Conservation (phyloP, 768 basidiomycete species). For the Kwoniella heveanensis region DNA sequence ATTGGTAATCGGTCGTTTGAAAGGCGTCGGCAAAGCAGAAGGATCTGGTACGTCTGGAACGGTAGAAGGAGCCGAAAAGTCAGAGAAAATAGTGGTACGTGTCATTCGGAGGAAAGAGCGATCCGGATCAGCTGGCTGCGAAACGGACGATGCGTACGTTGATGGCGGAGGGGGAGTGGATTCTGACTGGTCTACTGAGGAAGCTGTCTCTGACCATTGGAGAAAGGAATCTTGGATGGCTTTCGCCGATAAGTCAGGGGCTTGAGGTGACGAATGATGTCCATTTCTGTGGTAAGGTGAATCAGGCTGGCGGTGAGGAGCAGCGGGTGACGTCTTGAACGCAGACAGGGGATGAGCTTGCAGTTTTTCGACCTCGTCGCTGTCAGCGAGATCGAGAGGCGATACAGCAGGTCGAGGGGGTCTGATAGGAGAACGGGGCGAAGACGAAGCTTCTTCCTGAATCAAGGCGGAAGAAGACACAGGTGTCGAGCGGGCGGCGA, state of each 20-base stretch:
- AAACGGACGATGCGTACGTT: constrained; percentile 5
- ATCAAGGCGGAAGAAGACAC: neutral
- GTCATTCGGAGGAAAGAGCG: constrained; percentile 18
- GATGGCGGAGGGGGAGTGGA: constrained; percentile 1
- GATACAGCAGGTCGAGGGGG: constrained; percentile 18
- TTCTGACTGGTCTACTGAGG: constrained; percentile 14
- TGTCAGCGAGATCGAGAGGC: constrained; percentile 6
- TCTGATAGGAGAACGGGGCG: constrained; percentile 4
- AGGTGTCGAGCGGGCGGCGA: neutral
- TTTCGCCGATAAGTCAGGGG: neutral
- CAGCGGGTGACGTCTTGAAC: neutral
- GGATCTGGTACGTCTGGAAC: constrained; percentile 21
- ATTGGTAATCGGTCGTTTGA: constrained; percentile 5
- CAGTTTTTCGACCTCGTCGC: constrained; percentile 2
- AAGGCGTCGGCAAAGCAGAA: constrained; percentile 12
- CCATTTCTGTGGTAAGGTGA: neutral
- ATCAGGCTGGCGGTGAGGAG: neutral
- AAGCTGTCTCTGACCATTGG: constrained; percentile 15
- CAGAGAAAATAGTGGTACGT: constrained; percentile 19
- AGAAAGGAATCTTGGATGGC: constrained; percentile 4
- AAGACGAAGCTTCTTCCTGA: no score
- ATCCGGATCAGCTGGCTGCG: constrained; percentile 6
- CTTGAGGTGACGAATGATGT: neutral
- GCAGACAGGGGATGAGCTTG: constrained; percentile 13
- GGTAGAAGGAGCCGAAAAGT: constrained; percentile 23